Evolutionary conservation across 2,329 filamentous ascomycete species (phyloP).

Genomic region (Colletotrichum liriopes): DNA sequence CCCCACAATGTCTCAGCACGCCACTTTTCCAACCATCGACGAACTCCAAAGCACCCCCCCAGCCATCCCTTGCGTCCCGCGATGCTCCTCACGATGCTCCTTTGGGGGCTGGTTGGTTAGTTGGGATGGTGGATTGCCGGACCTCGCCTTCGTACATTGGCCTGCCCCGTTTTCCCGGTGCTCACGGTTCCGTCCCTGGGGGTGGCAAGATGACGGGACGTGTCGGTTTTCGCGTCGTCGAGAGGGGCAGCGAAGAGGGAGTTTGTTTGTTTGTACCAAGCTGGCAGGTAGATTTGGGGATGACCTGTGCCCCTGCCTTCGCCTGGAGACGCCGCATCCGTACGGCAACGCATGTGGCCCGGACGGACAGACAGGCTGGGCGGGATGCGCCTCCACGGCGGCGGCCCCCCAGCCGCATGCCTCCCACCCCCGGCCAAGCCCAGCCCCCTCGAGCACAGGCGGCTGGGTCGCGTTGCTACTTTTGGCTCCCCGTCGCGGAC

Average conservation of each 20-base stretch:
- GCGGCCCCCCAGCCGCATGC: too few species aligned
- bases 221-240: background rate
- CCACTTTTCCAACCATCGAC: constrained; percentile 1
- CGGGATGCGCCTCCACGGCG: too few species aligned
- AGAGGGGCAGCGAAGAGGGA: background rate
- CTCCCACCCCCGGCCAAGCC: background rate
- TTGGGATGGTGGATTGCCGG: background rate
- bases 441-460: background rate
- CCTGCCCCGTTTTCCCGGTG: background rate
- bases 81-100: background rate
- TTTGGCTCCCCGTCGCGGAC: background rate
- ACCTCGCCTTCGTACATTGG: background rate
- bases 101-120: background rate
- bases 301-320: background rate
- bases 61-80: constrained; percentile 14
- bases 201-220: background rate
- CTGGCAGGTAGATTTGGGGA: background rate
- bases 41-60: background rate
- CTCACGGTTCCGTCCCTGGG: background rate
- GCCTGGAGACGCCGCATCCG: background rate
- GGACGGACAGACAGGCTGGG: background rate
- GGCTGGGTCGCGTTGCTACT: background rate
- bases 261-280: background rate
- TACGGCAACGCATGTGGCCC: background rate
- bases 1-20: constrained; percentile 7